phyloP scores from a whole-genome alignment of 2,329 filamentous ascomycete genomes.

The Xylariales sp. region DNA sequence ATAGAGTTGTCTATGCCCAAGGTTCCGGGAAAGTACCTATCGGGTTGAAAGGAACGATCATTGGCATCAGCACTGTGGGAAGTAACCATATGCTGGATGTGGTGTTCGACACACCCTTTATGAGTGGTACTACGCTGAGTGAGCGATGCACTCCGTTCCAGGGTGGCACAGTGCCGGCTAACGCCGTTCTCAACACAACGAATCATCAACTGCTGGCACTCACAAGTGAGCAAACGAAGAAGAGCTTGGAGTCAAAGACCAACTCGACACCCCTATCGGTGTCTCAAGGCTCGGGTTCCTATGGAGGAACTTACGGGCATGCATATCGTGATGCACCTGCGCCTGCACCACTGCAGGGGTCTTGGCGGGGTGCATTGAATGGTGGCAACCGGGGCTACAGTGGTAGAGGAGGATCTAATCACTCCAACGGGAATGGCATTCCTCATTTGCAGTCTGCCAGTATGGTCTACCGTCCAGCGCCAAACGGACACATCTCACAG shows the following conservation, averaged over 20 bases:
- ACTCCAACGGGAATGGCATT: slow-evolving; percentile 28
- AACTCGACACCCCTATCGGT: too few relatives aligned
- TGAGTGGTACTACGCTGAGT: slow-evolving; percentile 90
- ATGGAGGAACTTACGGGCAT: slow-evolving; percentile 16
- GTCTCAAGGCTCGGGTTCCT: too few relatives aligned
- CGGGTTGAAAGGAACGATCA: slow-evolving; percentile 85
- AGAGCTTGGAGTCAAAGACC: slow-evolving; percentile 33
- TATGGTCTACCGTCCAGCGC: slow-evolving; percentile 44
- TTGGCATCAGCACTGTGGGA: slow-evolving; percentile 84
- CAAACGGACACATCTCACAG: slow-evolving; percentile 16
- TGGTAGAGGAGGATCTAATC: slow-evolving; percentile 27
- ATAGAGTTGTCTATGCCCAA: slow-evolving; percentile 88
- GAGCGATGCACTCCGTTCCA: slow-evolving; percentile 90
- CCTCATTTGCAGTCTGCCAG: slow-evolving; percentile 47
- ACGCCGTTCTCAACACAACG: slow-evolving; percentile 84
- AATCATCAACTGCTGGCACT: slow-evolving; percentile 74
- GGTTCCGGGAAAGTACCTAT: slow-evolving; percentile 94
- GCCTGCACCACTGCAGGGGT: slow-evolving; percentile 50
- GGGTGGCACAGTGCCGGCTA: slow-evolving; percentile 82
- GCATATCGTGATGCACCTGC: slow-evolving; percentile 57
- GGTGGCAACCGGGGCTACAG: slow-evolving; percentile 28
- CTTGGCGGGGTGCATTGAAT: slow-evolving; percentile 53
- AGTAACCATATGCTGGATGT: slow-evolving; percentile 81
- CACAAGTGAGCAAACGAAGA: slow-evolving; percentile 21
- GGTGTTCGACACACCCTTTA: slow-evolving; percentile 91